These are phyloP conservation scores for Neoboletus magnificus DNA, from an alignment of 768 basidiomycete species.

Conservation along the genomic window DNA sequence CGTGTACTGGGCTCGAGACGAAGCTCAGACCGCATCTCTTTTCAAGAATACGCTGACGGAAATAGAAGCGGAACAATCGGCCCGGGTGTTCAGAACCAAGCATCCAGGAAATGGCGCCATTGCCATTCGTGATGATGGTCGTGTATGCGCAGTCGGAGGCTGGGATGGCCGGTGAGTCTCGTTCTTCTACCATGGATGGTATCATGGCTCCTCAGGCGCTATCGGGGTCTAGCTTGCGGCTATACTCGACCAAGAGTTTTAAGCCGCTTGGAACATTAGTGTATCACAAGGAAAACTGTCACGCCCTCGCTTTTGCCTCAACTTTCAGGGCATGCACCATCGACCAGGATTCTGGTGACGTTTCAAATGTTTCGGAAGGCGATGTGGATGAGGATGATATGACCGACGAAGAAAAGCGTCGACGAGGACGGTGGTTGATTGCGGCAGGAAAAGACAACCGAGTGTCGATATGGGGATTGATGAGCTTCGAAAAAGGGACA, in stretches of 20 bases:
- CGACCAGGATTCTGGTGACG: not conserved
- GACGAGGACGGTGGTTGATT: slow-evolving; percentile 58
- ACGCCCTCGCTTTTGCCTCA: slow-evolving; percentile 69
- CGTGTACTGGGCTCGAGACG: not conserved
- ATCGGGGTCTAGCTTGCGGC: slow-evolving; percentile 53
- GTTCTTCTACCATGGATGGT: not conserved
- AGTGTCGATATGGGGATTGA: slow-evolving; percentile 69
- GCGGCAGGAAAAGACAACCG: slow-evolving; percentile 66
- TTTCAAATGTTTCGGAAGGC: slow-evolving; percentile 15
- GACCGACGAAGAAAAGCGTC: slow-evolving; percentile 40
- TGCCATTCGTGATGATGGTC: slow-evolving; percentile 71
- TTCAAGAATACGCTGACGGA: slow-evolving; percentile 8
- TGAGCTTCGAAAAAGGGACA: slow-evolving; percentile 30
- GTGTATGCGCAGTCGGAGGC: slow-evolving; percentile 82
- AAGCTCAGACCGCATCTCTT: not conserved
- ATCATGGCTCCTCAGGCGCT: not conserved
- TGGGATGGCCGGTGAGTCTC: slow-evolving; percentile 87
- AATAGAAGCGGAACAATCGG: slow-evolving; percentile 19
- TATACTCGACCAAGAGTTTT: slow-evolving; percentile 78
- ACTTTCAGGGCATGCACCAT: slow-evolving; percentile 3
- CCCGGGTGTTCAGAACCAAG: slow-evolving; percentile 54
- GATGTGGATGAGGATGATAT: slow-evolving; percentile 47
- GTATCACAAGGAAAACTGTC: slow-evolving; percentile 79
- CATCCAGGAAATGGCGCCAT: slow-evolving; percentile 77
- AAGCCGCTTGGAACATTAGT: slow-evolving; percentile 80